Conservation (phyloP, 75 land plant species). For the Larix kaempferi region DNA sequence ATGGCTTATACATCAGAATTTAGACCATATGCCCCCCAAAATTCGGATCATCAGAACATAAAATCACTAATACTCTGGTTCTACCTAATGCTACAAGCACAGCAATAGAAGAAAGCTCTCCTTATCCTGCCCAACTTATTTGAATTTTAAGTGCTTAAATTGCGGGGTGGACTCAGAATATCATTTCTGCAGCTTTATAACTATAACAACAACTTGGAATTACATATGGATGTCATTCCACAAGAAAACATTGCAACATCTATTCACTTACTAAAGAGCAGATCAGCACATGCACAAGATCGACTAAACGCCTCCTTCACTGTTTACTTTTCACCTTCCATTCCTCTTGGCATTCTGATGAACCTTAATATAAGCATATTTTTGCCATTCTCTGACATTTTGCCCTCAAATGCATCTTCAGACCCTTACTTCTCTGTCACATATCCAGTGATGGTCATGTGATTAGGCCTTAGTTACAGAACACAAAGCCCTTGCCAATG, state of each 20-base stretch:
- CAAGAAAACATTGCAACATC: not conserved
- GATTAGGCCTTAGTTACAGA: not conserved
- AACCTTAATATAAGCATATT: not conserved
- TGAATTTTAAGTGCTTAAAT: not conserved
- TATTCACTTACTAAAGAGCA: not conserved
- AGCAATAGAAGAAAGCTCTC: not conserved
- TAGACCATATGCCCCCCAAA: too few species aligned
- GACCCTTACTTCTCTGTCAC: not conserved
- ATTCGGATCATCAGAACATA: not conserved
- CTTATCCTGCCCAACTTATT: too few species aligned
- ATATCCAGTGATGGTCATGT: not conserved
- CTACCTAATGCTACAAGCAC: not conserved
- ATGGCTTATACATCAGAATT: too few species aligned
- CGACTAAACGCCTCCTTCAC: not conserved
- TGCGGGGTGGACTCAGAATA: not conserved
- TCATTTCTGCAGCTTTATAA: not conserved
- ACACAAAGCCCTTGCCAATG: too few species aligned
- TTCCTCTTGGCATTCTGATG: not conserved
- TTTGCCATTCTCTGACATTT: not conserved
- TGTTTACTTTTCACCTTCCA: not conserved
- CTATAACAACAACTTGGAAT: not conserved
- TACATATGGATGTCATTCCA: not conserved
- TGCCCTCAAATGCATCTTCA: not conserved
- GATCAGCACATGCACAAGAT: not conserved
- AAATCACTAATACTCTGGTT: not conserved